Conservation (phyloP, 31 red algal genomes). For the Odonthalia washingtoniensis region DNA sequence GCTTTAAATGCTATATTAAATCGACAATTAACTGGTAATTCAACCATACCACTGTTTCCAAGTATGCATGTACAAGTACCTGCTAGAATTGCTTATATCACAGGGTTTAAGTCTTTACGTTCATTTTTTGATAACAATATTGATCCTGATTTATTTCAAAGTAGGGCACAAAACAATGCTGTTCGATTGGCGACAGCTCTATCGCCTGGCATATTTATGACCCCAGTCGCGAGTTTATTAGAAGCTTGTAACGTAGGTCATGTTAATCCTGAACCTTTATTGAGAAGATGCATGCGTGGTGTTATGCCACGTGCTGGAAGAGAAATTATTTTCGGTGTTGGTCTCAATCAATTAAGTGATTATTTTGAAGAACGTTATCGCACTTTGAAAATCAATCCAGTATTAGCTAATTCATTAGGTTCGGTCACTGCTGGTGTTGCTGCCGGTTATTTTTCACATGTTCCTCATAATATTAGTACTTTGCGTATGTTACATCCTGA, state of each 20-base stretch:
- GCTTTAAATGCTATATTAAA: conserved; percentile 80
- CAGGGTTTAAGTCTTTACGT: conserved; percentile 74
- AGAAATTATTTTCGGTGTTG: conserved; percentile 80
- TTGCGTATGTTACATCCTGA: conserved; percentile 63
- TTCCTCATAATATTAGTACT: conserved; percentile 84
- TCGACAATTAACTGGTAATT: conserved; percentile 58
- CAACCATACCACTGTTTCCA: conserved; percentile 56
- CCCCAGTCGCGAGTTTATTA: conserved; percentile 70
- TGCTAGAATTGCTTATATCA: conserved; percentile 72
- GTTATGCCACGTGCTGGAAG: conserved; percentile 53
- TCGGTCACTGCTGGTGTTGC: conserved; percentile 69
- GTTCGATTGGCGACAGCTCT: conserved; percentile 61
- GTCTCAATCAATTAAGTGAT: conserved; percentile 78
- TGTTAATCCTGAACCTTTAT: conserved; percentile 53
- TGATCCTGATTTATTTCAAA: conserved; percentile 32
- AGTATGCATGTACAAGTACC: conserved; percentile 90
- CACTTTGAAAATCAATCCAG: conserved; percentile 41
- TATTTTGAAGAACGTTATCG: conserved; percentile 78
- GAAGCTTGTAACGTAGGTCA: conserved; percentile 79
- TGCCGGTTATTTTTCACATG: conserved; percentile 74
- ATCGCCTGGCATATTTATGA: conserved; percentile 79
- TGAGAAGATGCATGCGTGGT: conserved; percentile 42
- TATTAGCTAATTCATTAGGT: conserved; percentile 64
- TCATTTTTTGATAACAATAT: conserved; percentile 60
- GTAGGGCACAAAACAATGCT: conserved; percentile 21